Evolutionary conservation across 768 basidiomycete genomes (phyloP).

Genomic region (Termitomyces sp.): DNA sequence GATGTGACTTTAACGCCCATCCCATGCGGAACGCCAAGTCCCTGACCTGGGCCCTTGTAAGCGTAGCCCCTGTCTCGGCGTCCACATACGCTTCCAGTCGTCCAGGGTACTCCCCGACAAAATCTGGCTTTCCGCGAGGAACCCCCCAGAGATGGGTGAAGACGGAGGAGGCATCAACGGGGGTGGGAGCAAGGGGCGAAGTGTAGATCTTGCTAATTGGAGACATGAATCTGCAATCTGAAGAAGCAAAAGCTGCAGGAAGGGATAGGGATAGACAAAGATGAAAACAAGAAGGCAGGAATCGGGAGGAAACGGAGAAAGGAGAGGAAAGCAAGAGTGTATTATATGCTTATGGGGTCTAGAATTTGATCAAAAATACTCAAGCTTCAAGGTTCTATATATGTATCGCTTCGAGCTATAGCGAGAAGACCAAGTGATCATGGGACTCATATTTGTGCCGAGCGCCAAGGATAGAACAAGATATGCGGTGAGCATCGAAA

Average conservation of each 20-base stretch:
- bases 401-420: no score
- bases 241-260: neutral
- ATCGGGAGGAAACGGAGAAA: neutral
- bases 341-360: neutral
- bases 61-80: slow-evolving; percentile 45
- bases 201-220: slow-evolving; percentile 34
- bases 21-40: slow-evolving; percentile 51
- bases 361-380: neutral
- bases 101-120: slow-evolving; percentile 38
- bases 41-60: slow-evolving; percentile 52
- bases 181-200: slow-evolving; percentile 34
- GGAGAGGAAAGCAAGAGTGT: no score
- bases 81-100: slow-evolving; percentile 59
- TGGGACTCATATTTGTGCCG: neutral
- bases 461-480: neutral
- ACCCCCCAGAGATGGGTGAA: slow-evolving; percentile 44
- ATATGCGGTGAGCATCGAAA: neutral
- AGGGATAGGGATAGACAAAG: neutral
- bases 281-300: neutral
- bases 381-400: neutral
- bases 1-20: slow-evolving; percentile 48
- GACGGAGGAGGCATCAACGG: slow-evolving; percentile 34
- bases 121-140: slow-evolving; percentile 15
- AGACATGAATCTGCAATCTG: neutral
- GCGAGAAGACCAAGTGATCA: neutral